phyloP scores from a whole-genome alignment of 805 yeast genomes.

The Lachancea lanzarotensis region DNA sequence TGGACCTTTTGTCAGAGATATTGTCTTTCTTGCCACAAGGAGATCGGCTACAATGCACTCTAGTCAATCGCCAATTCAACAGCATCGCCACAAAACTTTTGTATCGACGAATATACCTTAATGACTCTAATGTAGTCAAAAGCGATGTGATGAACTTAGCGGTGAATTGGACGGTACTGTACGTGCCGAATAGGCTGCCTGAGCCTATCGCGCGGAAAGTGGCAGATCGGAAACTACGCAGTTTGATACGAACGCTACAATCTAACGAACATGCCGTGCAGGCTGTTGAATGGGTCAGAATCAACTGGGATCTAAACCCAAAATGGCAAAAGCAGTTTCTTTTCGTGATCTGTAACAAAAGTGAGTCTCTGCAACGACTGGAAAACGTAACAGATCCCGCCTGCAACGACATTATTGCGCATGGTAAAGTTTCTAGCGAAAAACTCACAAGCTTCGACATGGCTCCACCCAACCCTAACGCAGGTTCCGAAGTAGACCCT shows the following conservation, averaged over 20 bases:
- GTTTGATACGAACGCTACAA: constrained; percentile 25
- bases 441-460: constrained; percentile 31
- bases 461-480: constrained; percentile 35
- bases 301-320: constrained; percentile 39
- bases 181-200: constrained; percentile 20
- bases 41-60: constrained; percentile 28
- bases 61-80: constrained; percentile 27
- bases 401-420: constrained; percentile 33
- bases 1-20: constrained; percentile 24
- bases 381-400: constrained; percentile 38
- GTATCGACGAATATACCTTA: constrained; percentile 36
- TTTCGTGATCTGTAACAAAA: constrained; percentile 23
- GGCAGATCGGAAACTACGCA: constrained; percentile 28
- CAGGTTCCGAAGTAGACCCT: constrained; percentile 25
- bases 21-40: constrained; percentile 33
- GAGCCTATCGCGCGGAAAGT: constrained; percentile 26
- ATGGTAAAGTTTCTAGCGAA: constrained; percentile 21
- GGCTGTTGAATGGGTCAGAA: constrained; percentile 34
- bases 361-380: constrained; percentile 29
- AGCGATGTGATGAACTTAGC: constrained; percentile 33
- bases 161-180: constrained; percentile 36
- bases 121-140: constrained; percentile 37
- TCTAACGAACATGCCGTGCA: constrained; percentile 21
- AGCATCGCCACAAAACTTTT: constrained; percentile 29
- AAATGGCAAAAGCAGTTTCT: constrained; percentile 29